Evolutionary conservation across 768 basidiomycete species (phyloP).

Genomic region (Botryobasidium botryosum): DNA sequence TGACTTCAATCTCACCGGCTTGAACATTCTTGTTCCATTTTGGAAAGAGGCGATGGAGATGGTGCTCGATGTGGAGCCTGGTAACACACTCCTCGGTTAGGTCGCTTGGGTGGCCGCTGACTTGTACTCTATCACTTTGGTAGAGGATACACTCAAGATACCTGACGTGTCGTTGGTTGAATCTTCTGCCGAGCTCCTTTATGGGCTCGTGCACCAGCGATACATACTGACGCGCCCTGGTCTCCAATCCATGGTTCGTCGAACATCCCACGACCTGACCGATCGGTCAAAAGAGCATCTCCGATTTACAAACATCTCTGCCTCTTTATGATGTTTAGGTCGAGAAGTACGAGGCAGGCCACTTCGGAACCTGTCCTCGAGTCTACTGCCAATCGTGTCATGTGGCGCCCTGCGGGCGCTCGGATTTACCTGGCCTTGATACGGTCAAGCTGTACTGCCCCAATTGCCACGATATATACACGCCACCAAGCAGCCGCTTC

Average conservation of each 20-base stretch:
- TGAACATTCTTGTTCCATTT: conserved; percentile 93
- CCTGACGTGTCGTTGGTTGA: conserved; percentile 98
- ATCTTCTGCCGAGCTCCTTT: conserved; percentile 90
- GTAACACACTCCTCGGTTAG: conserved; percentile 25
- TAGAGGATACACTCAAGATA: conserved; percentile 84
- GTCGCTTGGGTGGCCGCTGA: too few relatives aligned
- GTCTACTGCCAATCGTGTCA: conserved; percentile 82
- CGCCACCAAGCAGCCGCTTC: conserved; percentile 87
- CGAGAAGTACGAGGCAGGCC: conserved; percentile 84
- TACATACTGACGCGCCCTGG: conserved; percentile 93
- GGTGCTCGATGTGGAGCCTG: conserved; percentile 98
- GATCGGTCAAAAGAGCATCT: not conserved
- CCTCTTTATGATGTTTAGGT: conserved; percentile 38
- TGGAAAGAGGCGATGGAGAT: conserved; percentile 99
- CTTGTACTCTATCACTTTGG: not conserved
- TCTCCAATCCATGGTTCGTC: conserved; percentile 76
- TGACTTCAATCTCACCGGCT: conserved; percentile 94
- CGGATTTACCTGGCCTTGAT: conserved; percentile 89
- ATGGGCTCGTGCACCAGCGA: conserved; percentile 94
- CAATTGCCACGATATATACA: conserved; percentile 94
- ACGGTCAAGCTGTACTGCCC: conserved; percentile 98
- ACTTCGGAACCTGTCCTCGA: conserved; percentile 89
- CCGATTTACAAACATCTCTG: not conserved
- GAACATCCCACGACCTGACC: conserved; percentile 9
- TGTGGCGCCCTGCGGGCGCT: conserved; percentile 88